Evolutionary conservation across 176 grass and related monocot species (phyloP).

Genomic region (Triticum turgidum): DNA sequence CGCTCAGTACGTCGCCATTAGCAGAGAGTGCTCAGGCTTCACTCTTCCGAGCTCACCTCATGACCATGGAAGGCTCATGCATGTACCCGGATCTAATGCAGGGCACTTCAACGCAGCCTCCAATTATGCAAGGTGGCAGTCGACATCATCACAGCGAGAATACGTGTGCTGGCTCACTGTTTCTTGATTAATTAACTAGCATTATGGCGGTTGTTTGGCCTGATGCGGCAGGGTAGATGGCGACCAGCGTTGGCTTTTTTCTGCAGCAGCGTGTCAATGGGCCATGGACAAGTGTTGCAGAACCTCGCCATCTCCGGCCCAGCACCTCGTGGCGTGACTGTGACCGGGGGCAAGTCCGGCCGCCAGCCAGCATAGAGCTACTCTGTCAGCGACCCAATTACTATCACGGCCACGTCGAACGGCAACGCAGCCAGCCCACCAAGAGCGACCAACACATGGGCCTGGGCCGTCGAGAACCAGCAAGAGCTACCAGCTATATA

Average conservation of each 20-base stretch:
- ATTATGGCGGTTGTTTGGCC: background rate
- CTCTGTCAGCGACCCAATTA: too few species aligned
- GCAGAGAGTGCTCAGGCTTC: background rate
- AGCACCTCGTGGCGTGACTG: background rate
- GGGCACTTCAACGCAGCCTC: background rate
- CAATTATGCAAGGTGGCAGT: background rate
- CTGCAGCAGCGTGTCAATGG: background rate
- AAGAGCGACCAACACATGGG: too few species aligned
- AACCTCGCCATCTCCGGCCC: background rate
- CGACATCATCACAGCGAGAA: background rate
- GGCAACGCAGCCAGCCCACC: too few species aligned
- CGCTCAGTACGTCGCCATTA: background rate
- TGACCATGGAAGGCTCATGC: background rate
- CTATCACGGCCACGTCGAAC: too few species aligned
- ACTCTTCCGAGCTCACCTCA: background rate
- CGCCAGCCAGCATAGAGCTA: background rate
- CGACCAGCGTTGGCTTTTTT: background rate
- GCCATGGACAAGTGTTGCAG: slow-evolving; percentile 1
- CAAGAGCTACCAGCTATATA: too few species aligned
- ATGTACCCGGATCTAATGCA: background rate
- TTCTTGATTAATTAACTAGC: background rate
- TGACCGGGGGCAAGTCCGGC: background rate
- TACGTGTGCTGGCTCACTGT: background rate
- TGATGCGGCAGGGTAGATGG: background rate
- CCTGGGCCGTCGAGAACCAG: too few species aligned